Percentiles rank a stretch among this genome's conserved stretches.
Evolutionary conservation across 139 green algal species (phyloP).

Genomic region (Zygnema circumcarinatum): DNA sequence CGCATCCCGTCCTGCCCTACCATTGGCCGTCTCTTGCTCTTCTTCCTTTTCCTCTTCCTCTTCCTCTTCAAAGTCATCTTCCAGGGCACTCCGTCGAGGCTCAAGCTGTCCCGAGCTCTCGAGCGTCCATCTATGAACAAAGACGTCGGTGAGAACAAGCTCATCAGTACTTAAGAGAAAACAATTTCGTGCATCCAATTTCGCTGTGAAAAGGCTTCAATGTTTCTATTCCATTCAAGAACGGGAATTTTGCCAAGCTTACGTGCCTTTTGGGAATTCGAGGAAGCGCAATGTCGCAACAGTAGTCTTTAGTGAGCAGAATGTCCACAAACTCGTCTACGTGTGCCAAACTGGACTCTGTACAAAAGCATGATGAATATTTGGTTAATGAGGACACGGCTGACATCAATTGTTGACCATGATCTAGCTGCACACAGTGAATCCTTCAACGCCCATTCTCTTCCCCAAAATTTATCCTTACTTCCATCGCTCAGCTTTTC

Average conservation of each 20-base stretch:
- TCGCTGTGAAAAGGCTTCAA: background rate
- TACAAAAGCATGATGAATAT: conserved; percentile 1
- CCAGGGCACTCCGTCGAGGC: conserved; percentile 40
- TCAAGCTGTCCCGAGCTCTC: conserved; percentile 54
- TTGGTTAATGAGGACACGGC: too few relatives aligned
- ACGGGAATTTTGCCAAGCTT: background rate
- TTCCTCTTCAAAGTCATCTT: conserved; percentile 65
- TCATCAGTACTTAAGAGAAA: background rate
- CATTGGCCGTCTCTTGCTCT: background rate
- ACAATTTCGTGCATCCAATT: background rate
- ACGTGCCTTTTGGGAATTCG: conserved; percentile 67
- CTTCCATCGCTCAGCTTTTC: conserved; percentile 33
- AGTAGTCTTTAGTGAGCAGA: conserved; percentile 87
- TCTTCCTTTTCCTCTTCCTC: conserved; percentile 53
- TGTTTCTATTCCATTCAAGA: background rate
- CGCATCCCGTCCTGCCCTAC: conserved; percentile 5
- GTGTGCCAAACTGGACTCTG: conserved; percentile 74
- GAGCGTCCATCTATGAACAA: conserved; percentile 45
- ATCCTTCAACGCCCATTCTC: too few relatives aligned
- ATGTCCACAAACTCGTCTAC: conserved; percentile 90
- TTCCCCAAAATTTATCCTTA: conserved; percentile 27
- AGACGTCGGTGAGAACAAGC: too few relatives aligned
- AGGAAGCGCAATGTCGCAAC: conserved; percentile 93
- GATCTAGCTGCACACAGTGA: background rate
- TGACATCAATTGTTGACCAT: background rate